Evolutionary conservation across 164 flowering plant genomes (phyloP).

Genomic region (Nymphaea thermarum): DNA sequence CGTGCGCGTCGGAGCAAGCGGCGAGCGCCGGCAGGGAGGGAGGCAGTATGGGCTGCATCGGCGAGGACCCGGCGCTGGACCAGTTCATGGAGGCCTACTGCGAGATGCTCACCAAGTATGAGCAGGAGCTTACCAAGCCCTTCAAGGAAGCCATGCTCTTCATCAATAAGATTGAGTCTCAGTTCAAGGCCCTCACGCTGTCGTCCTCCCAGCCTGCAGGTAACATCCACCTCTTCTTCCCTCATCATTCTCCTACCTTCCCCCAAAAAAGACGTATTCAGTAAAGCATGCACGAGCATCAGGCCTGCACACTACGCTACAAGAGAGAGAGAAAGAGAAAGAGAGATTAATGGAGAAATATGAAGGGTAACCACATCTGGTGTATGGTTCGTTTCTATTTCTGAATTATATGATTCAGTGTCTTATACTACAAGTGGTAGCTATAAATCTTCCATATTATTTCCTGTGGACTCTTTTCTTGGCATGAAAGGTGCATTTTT

Average conservation of each 20-base stretch:
- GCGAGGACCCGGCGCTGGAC: conserved; percentile 86
- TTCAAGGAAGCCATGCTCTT: conserved; percentile 90
- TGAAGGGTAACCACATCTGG: no score
- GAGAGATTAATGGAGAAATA: no score
- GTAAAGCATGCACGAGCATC: no score
- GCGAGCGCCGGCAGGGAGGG: neutral
- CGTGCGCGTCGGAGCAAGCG: conserved; percentile 36
- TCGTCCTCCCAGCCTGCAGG: neutral
- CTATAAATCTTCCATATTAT: no score
- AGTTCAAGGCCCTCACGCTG: conserved; percentile 72
- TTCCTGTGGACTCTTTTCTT: no score
- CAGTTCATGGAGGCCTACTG: conserved; percentile 99
- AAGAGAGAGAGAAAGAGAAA: no score
- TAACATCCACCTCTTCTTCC: neutral
- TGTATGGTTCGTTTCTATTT: no score
- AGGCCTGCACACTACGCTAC: no score
- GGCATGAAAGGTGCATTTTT: no score
- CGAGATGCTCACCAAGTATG: conserved; percentile 88
- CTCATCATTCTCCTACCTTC: neutral
- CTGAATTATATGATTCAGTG: no score
- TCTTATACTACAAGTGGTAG: no score
- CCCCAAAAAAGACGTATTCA: no score
- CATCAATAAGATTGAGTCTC: conserved; percentile 65
- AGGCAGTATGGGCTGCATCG: conserved; percentile 21
- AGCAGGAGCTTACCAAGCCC: conserved; percentile 87